Conservation (phyloP, 768 basidiomycete species). For the Tulasnella sp. region DNA sequence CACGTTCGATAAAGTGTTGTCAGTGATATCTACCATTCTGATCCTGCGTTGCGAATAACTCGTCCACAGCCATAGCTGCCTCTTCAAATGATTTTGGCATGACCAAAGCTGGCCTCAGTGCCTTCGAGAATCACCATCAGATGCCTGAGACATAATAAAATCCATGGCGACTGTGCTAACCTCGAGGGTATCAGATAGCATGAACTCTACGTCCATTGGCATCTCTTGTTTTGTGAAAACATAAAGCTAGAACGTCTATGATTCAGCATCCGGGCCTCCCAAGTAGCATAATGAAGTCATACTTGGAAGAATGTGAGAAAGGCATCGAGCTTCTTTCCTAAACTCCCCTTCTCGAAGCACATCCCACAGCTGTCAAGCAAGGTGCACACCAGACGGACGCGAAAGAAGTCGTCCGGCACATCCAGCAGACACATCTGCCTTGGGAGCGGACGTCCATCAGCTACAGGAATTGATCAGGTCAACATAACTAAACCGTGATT, state of each 20-base stretch:
- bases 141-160: not conserved
- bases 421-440: slow-evolving; percentile 65
- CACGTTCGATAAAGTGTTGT: not conserved
- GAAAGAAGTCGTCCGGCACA: slow-evolving; percentile 93
- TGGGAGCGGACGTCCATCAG: slow-evolving; percentile 80
- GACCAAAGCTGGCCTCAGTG: slow-evolving; percentile 71
- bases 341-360: slow-evolving; percentile 91
- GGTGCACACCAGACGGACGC: slow-evolving; percentile 80
- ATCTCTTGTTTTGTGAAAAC: slow-evolving; percentile 75
- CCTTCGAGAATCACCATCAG: slow-evolving; percentile 33
- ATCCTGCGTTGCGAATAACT: slow-evolving; percentile 62
- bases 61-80: slow-evolving; percentile 80
- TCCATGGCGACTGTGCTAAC: slow-evolving; percentile 33
- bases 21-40: slow-evolving; percentile 47
- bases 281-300: not conserved
- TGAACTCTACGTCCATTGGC: slow-evolving; percentile 98
- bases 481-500: not conserved
- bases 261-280: not conserved
- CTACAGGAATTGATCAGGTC: slow-evolving; percentile 31
- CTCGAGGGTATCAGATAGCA: slow-evolving; percentile 90
- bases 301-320: slow-evolving; percentile 86
- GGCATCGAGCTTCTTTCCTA: slow-evolving; percentile 85
- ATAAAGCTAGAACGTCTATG: slow-evolving; percentile 44
- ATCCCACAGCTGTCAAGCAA: slow-evolving; percentile 92
- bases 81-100: slow-evolving; percentile 69